These are phyloP conservation scores for Trichoderma semiorbis DNA, from an alignment of 2,329 filamentous ascomycete species.

Conservation along the genomic window DNA sequence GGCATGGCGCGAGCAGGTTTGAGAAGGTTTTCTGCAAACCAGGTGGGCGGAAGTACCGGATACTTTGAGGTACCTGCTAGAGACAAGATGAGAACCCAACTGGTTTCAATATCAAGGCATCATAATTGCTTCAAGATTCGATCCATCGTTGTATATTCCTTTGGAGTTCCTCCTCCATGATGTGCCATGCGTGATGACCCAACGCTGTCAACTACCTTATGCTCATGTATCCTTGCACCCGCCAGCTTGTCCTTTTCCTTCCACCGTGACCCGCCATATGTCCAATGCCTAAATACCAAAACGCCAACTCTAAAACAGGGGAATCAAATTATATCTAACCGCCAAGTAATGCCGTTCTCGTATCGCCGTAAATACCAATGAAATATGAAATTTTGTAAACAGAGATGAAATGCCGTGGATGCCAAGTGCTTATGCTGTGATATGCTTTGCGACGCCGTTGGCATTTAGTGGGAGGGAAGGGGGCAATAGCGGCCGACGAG, in stretches of 20 bases:
- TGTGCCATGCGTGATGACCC: neutral
- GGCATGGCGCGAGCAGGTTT: conserved; percentile 42
- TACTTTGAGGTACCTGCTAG: conserved; percentile 30
- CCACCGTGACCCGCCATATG: neutral
- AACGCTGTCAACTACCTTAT: neutral
- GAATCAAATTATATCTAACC: neutral
- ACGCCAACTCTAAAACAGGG: neutral
- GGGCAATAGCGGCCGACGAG: conserved; percentile 67
- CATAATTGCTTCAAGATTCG: neutral
- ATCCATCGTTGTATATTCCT: neutral
- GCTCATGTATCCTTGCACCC: neutral
- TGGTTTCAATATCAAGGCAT: neutral
- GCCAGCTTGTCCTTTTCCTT: neutral
- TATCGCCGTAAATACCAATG: neutral
- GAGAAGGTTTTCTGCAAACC: conserved; percentile 46
- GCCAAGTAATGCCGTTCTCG: neutral
- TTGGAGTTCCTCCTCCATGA: neutral
- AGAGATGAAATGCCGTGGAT: neutral
- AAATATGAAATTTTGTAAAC: neutral
- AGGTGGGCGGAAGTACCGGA: conserved; percentile 30
- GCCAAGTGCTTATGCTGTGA: neutral
- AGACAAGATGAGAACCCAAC: neutral
- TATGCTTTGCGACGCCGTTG: neutral
- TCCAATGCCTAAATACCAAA: neutral
- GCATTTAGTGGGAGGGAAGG: conserved; percentile 43